Evolutionary conservation across 2,329 filamentous ascomycete species (phyloP), one percentile per base, ranked within the genome.

Genomic region (Neopestalotiopsis sp.): DNA sequence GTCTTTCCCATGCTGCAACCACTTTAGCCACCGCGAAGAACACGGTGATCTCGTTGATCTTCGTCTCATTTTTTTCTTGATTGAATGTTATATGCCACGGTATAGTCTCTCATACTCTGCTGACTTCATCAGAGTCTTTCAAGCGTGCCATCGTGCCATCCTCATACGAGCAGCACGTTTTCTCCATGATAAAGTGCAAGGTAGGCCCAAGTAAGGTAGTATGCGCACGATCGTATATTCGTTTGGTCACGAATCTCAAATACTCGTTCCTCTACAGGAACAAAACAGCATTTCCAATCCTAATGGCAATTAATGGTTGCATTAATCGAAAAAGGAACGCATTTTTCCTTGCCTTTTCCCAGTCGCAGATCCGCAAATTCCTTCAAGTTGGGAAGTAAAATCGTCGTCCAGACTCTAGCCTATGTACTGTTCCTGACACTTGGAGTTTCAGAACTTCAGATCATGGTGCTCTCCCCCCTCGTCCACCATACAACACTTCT

Each of bases 361-460:
- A 52, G 45, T 52, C 45, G 45, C 45, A 52, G 30, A 38, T 34
- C 32, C 59, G 20, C 59, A 17, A 30, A 17, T 5, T 6, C 14
- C 9, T 34, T 61, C 24, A 56, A 60, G n/a, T 60, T 24, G 57
- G 38, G 34, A 67, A 52, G 49, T 57, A 13, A n/a, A 9, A 52
- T 57, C 42, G 28, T 66, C 17, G 63, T 58, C 59, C 40, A 42
- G 59, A 34, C 59, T 34, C n/a, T 59, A 38, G 34, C 24, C 42
- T 20, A 40, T 24, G 34, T 52, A 56, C 10, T 60, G 45, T 40
- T 67, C 57, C 52, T 42, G 65, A 67, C 65, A 61, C 24, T 67
- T 67, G 52, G 30, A 24, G 65, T 67, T 67, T 67, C 65, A 67
- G 24, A 58, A 28, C 40, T 32, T 66, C 63, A 66, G 63, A 66